Evolutionary conservation across 192 early-diverging fungal species (phyloP).

Genomic region (Ambispora gerdemannii): DNA sequence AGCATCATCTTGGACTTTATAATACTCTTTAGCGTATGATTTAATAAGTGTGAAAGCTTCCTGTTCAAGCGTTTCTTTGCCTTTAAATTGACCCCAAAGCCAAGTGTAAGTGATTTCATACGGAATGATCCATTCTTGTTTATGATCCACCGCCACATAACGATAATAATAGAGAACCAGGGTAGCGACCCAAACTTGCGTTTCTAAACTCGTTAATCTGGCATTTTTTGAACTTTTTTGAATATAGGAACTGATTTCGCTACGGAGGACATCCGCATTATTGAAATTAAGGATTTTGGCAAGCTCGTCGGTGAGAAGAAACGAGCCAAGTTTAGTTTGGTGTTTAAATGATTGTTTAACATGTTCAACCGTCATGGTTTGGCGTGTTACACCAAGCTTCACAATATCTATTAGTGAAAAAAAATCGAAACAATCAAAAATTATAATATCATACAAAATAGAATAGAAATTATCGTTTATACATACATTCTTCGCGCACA

Average conservation of each 20-base stretch:
- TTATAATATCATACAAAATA: too few species aligned
- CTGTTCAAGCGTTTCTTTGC: conserved; percentile 10
- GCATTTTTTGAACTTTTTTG: neutral
- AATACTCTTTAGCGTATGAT: neutral
- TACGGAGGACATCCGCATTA: neutral
- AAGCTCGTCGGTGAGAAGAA: neutral
- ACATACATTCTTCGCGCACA: conserved; percentile 8
- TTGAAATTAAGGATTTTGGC: conserved; percentile 11
- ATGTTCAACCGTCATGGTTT: neutral
- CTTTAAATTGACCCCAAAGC: conserved; percentile 27
- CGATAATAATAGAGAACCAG: conserved; percentile 15
- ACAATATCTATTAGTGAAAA: neutral
- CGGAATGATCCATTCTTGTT: neutral
- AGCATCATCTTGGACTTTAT: conserved; percentile 3
- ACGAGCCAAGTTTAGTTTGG: conserved; percentile 8
- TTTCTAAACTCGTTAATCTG: neutral
- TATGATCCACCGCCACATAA: conserved; percentile 20
- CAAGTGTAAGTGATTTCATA: conserved; percentile 20
- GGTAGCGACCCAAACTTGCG: conserved; percentile 11
- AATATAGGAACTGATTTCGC: neutral
- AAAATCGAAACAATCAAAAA: neutral
- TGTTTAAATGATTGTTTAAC: neutral
- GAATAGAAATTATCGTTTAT: too few species aligned
- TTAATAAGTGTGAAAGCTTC: conserved; percentile 9
- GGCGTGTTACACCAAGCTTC: neutral